Conservation (phyloP, 164 flowering plant species). For the Tetrastigma voinierianum region DNA sequence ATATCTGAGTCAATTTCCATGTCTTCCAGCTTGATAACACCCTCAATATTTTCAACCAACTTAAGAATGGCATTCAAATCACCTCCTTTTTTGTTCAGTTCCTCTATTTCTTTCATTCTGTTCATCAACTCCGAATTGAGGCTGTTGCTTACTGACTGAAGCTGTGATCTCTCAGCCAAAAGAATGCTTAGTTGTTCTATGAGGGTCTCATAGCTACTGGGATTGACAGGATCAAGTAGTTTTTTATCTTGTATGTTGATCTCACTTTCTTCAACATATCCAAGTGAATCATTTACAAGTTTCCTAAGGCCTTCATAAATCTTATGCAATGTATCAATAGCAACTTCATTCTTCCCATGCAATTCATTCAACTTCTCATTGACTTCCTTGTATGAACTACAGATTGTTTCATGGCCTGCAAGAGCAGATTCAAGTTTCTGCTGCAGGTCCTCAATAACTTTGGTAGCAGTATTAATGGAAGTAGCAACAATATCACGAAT, state of each 20-base stretch:
- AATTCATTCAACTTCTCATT: slow-evolving; percentile 34
- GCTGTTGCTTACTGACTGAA: slow-evolving; percentile 38
- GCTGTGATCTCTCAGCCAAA: slow-evolving; percentile 46
- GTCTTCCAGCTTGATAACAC: slow-evolving; percentile 34
- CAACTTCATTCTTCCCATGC: slow-evolving; percentile 43
- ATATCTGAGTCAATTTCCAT: slow-evolving; percentile 21
- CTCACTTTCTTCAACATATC: slow-evolving; percentile 26
- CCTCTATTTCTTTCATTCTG: slow-evolving; percentile 41
- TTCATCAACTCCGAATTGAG: slow-evolving; percentile 48
- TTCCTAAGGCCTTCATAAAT: slow-evolving; percentile 41
- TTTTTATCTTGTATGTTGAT: slow-evolving; percentile 18
- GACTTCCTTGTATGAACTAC: slow-evolving; percentile 32
- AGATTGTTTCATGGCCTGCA: slow-evolving; percentile 34
- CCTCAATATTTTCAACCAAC: slow-evolving; percentile 48
- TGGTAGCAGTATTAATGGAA: slow-evolving; percentile 52
- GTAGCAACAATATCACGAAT: slow-evolving; percentile 23
- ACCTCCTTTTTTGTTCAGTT: slow-evolving; percentile 33
- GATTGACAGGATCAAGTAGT: slow-evolving; percentile 36
- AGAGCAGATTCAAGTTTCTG: slow-evolving; percentile 47
- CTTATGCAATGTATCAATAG: slow-evolving; percentile 35
- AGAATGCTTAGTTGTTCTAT: slow-evolving; percentile 38
- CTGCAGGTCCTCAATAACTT: slow-evolving; percentile 49
- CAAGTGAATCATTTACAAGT: slow-evolving; percentile 30
- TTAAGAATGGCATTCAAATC: slow-evolving; percentile 31
- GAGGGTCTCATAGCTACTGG: slow-evolving; percentile 32